Conservation (phyloP, 2,329 filamentous ascomycete species). For the Aspergillus candidus region DNA sequence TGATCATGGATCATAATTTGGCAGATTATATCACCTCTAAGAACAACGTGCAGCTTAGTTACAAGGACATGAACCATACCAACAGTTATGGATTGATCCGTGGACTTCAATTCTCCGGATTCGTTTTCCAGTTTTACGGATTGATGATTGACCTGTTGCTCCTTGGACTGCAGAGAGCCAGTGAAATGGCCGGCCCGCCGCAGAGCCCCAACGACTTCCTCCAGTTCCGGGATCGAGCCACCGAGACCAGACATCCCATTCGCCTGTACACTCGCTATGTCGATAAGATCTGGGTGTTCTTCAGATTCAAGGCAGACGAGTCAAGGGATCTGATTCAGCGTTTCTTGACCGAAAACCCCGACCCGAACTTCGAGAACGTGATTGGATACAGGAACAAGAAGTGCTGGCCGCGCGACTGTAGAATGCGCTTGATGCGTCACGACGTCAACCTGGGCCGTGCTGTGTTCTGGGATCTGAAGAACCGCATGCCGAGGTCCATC, state of each 20-base stretch:
- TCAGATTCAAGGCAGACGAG: slow-evolving; percentile 88
- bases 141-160: slow-evolving; percentile 89
- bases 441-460: slow-evolving; percentile 96
- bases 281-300: slow-evolving; percentile 97
- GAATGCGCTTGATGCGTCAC: slow-evolving; percentile 97
- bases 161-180: slow-evolving; percentile 90
- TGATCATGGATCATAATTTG: slow-evolving; percentile 99
- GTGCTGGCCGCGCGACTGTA: slow-evolving; percentile 95
- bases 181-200: slow-evolving; percentile 91
- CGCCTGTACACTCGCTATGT: slow-evolving; percentile 97
- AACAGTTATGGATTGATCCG: slow-evolving; percentile 99
- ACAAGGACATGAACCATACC: slow-evolving; percentile 99
- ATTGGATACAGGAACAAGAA: slow-evolving; percentile 99
- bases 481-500: slow-evolving; percentile 84
- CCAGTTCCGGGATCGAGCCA: slow-evolving; percentile 89
- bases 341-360: slow-evolving; percentile 95
- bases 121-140: slow-evolving; percentile 98
- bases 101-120: slow-evolving; percentile 94
- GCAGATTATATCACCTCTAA: slow-evolving; percentile 99
- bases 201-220: slow-evolving; percentile 95
- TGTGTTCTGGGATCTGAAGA: slow-evolving; percentile 99
- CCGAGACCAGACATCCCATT: slow-evolving; percentile 89
- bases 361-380: slow-evolving; percentile 98
- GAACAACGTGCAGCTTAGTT: slow-evolving; percentile 98
- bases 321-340: slow-evolving; percentile 93